Conservation (phyloP, 179 eudicot genomes). For the Beta macrorhiza region DNA sequence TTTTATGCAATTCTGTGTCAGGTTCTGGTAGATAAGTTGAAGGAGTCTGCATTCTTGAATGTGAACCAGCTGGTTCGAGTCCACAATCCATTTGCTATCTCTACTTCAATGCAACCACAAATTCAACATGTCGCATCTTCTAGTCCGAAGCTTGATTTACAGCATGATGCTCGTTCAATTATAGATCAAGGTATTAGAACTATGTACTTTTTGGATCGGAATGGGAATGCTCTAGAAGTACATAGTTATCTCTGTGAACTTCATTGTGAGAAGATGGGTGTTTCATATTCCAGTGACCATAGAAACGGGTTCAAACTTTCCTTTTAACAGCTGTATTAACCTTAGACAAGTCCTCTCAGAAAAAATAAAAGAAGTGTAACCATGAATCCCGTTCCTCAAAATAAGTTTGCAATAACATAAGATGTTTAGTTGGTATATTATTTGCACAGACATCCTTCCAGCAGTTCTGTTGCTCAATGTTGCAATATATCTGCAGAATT, state of each 20-base stretch:
- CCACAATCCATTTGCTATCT: conserved; percentile 26
- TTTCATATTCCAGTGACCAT: not conserved
- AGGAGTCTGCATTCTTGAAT: conserved; percentile 45
- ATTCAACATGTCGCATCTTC: conserved; percentile 27
- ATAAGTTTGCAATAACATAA: not conserved
- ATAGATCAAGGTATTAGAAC: conserved; percentile 46
- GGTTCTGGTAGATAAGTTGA: conserved; percentile 52
- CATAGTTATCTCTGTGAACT: not conserved
- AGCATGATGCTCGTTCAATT: conserved; percentile 30
- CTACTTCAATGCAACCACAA: conserved; percentile 29
- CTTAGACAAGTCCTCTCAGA: not conserved
- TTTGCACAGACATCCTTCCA: not conserved
- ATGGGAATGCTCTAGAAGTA: not conserved
- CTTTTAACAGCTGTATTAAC: not conserved
- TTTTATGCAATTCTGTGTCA: conserved; percentile 29
- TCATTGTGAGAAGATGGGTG: not conserved
- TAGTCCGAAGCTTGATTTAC: conserved; percentile 32
- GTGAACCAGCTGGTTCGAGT: conserved; percentile 34
- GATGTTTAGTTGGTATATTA: not conserved
- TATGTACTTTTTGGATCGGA: not conserved
- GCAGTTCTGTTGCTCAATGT: not conserved
- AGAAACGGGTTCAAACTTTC: not conserved
- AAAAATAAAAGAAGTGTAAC: too few relatives aligned
- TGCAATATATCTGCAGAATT: not conserved
- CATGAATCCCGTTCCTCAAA: not conserved